Evolutionary conservation across 73 alveolate genomes (phyloP).

Genomic region (Stentor roeselii): DNA sequence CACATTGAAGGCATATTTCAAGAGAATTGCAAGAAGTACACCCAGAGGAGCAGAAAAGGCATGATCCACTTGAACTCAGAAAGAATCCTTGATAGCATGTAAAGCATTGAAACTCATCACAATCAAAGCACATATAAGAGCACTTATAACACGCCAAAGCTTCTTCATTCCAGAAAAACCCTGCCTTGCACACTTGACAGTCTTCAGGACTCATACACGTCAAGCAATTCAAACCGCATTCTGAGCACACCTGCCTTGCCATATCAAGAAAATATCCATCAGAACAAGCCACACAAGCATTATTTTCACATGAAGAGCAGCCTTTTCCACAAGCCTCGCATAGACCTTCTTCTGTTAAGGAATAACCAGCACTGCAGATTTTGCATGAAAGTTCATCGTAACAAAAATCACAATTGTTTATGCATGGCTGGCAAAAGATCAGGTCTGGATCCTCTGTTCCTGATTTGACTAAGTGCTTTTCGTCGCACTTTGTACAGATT

Average conservation of each 20-base stretch:
- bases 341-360: neutral
- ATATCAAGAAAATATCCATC: neutral
- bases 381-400: no score
- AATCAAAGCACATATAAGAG: neutral
- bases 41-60: no score
- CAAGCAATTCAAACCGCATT: neutral
- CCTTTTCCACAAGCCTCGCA: neutral
- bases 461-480: neutral
- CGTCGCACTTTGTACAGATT: neutral
- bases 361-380: no score
- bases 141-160: neutral
- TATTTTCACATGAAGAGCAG: neutral
- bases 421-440: no score
- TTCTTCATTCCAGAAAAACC: neutral
- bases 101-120: neutral
- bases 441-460: no score
- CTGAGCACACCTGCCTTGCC: neutral
- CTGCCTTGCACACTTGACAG: neutral
- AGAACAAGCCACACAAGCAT: neutral
- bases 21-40: no score
- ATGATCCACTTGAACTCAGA: neutral
- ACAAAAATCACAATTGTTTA: no score
- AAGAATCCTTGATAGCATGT: neutral
- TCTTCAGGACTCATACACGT: neutral
- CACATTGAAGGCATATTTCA: neutral